A percentile compares a stretch with the other conserved stretches of the same genome.
Conservation (phyloP, 805 yeast species). For the Saturnispora sanitii region DNA sequence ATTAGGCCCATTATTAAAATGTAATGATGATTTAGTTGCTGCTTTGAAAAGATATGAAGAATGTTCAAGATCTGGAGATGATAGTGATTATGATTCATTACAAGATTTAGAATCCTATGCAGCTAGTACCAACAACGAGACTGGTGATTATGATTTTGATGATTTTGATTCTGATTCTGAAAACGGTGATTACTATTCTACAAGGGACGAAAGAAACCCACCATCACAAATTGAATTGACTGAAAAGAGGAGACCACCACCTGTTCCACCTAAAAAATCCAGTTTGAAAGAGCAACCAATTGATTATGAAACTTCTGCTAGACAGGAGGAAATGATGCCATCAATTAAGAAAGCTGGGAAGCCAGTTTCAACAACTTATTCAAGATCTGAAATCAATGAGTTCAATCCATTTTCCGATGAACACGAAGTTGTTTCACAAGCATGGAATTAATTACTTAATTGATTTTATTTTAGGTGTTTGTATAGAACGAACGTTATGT, state of each 20-base stretch:
- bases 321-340: no score
- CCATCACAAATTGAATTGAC: not conserved
- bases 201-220: slow-evolving; percentile 4
- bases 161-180: no score
- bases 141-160: not conserved
- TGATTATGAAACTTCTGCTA: not conserved
- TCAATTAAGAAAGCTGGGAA: not conserved
- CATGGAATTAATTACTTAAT: slow-evolving; percentile 20
- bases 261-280: slow-evolving; percentile 20
- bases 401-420: slow-evolving; percentile 26
- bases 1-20: slow-evolving; percentile 76
- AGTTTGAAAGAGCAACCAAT: slow-evolving; percentile 10
- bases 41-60: slow-evolving; percentile 64
- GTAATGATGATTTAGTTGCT: slow-evolving; percentile 81
- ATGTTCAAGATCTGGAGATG: slow-evolving; percentile 32
- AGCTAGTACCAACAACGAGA: not conserved
- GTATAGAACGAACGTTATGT: no score
- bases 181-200: slow-evolving; percentile 6
- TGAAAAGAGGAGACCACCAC: slow-evolving; percentile 18
- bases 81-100: slow-evolving; percentile 31
- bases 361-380: not conserved
- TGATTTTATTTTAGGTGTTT: no score
- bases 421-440: slow-evolving; percentile 21
- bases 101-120: slow-evolving; percentile 28
- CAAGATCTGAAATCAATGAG: slow-evolving; percentile 17